A percentile compares a stretch with the other conserved stretches of the same genome.
These are phyloP conservation scores for Oryza rufipogon DNA, from an alignment of 176 grass and related monocot species.

Conservation along the genomic window DNA sequence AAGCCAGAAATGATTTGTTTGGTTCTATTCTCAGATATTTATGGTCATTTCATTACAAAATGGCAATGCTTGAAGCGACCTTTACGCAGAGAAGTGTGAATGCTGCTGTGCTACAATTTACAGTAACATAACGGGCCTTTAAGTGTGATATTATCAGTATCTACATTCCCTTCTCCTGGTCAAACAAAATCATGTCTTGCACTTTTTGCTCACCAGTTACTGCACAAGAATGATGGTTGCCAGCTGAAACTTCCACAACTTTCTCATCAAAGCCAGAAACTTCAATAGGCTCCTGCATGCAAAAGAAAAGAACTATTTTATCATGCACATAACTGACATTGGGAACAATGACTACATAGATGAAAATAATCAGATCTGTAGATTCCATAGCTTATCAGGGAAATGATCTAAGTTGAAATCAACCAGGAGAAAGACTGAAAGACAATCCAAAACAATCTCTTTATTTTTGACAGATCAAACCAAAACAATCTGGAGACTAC, in stretches of 20 bases:
- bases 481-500: background rate
- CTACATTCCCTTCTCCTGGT: background rate
- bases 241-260: conserved; percentile 70
- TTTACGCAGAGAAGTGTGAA: background rate
- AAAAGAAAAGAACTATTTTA: conserved; percentile 24
- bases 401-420: background rate
- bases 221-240: conserved; percentile 85
- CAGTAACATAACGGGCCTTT: background rate
- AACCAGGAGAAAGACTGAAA: background rate
- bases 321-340: background rate
- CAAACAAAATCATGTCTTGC: conserved; percentile 23
- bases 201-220: conserved; percentile 72
- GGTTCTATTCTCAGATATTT: no score
- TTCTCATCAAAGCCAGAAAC: conserved; percentile 71
- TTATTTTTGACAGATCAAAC: background rate
- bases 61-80: background rate
- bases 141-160: background rate
- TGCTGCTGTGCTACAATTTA: background rate
- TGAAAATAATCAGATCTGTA: background rate
- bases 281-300: conserved; percentile 74
- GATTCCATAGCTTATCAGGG: background rate
- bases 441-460: background rate
- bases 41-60: background rate
- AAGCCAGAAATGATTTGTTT: no score
- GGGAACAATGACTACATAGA: no score